Evolutionary conservation across 2,329 filamentous ascomycete species (phyloP).

Genomic region (Talaromyces amestolkiae): DNA sequence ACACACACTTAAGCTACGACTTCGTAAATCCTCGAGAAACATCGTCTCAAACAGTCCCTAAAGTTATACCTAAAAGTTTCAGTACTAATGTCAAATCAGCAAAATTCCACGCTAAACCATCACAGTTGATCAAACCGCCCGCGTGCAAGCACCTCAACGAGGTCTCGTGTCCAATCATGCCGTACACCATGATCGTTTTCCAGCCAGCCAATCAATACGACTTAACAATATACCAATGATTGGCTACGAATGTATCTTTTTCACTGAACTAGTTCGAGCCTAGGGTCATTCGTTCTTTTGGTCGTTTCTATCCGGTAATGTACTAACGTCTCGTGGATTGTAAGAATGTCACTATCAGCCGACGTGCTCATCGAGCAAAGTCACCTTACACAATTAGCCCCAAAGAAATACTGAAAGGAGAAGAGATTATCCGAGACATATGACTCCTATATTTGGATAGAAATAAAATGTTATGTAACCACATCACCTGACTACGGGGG

Average conservation of each 20-base stretch:
- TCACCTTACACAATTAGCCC: not conserved
- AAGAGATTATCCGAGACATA: not conserved
- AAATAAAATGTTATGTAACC: not conserved
- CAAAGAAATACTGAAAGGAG: not conserved
- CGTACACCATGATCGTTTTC: not conserved
- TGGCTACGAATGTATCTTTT: slow-evolving; percentile 5
- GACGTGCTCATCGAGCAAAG: slow-evolving; percentile 3
- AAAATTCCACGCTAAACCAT: not conserved
- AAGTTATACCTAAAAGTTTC: not conserved
- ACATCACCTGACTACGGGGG: not conserved
- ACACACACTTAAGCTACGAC: not conserved
- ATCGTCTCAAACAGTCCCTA: not conserved
- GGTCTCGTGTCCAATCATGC: slow-evolving; percentile 17
- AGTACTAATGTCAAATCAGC: too few relatives aligned
- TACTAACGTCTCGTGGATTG: not conserved
- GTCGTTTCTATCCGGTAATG: not conserved
- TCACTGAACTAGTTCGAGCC: not conserved
- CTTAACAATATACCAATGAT: not conserved
- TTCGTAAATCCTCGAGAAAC: not conserved
- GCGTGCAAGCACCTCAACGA: not conserved
- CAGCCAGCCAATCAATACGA: not conserved
- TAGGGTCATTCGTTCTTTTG: slow-evolving; percentile 1
- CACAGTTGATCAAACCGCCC: slow-evolving; percentile 1
- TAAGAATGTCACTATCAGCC: slow-evolving; percentile 1
- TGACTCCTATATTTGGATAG: not conserved